Conservation (phyloP, 306 rosid species). For the Castanea sativa region DNA sequence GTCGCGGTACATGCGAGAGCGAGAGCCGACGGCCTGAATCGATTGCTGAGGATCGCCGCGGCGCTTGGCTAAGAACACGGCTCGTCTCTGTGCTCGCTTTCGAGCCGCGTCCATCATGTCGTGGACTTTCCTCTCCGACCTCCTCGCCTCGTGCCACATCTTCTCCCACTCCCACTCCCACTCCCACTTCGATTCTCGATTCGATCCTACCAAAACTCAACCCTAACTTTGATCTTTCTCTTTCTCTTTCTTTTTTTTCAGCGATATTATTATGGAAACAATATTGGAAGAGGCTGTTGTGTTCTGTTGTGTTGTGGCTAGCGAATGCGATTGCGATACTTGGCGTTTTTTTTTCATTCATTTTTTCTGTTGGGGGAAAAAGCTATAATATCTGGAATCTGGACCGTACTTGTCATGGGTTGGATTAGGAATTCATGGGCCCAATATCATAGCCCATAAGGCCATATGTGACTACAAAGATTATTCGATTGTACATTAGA, state of each 20-base stretch:
- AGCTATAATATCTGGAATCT: not conserved
- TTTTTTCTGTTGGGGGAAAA: not conserved
- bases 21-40: constrained; percentile 69
- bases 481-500: too few relatives aligned
- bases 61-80: constrained; percentile 83
- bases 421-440: not conserved
- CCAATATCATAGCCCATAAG: not conserved
- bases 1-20: constrained; percentile 82
- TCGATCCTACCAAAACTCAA: not conserved
- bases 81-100: constrained; percentile 92
- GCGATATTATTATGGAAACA: not conserved
- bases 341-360: not conserved
- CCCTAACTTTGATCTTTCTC: constrained; percentile 28
- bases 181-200: constrained; percentile 2
- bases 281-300: too few relatives aligned
- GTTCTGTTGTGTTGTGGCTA: too few relatives aligned
- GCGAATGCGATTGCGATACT: not conserved
- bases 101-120: constrained; percentile 99
- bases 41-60: constrained; percentile 98
- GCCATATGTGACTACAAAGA: too few relatives aligned
- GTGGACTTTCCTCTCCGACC: constrained; percentile 97
- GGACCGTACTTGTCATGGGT: not conserved
- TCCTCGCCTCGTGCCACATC: constrained; percentile 99
- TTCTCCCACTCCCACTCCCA: not conserved
- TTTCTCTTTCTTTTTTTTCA: not conserved